phyloP scores from a whole-genome alignment of 2,329 filamentous ascomycete genomes.

The Aspergillus arachidicola region DNA sequence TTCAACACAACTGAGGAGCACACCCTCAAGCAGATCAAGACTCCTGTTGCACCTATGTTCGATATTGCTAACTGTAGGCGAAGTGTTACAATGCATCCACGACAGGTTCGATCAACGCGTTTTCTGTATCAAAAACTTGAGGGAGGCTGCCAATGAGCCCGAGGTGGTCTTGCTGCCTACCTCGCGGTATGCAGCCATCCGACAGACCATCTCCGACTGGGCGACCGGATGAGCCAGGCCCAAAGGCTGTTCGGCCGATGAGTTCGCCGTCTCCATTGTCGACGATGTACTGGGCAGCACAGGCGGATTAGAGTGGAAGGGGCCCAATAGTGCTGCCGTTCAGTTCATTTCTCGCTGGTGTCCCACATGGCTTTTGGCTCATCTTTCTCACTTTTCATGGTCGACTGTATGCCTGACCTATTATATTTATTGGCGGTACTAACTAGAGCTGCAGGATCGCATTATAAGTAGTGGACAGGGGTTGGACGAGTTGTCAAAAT shows the following conservation, averaged over 20 bases:
- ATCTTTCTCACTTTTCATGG: too few species aligned
- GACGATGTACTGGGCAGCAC: constrained; percentile 14
- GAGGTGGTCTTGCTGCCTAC: not conserved
- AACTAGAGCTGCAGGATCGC: too few species aligned
- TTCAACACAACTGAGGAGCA: constrained; percentile 35
- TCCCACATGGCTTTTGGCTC: too few species aligned
- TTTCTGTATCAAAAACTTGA: too few species aligned
- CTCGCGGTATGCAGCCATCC: constrained; percentile 14
- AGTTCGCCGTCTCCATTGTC: constrained; percentile 13
- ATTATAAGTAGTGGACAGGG: too few species aligned
- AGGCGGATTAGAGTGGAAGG: constrained; percentile 7
- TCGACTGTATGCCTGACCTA: too few species aligned
- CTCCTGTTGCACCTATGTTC: constrained; percentile 14
- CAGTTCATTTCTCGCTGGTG: too few species aligned
- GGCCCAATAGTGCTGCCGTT: not conserved
- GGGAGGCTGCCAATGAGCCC: not conserved
- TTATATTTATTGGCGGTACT: too few species aligned
- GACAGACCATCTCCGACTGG: constrained; percentile 9
- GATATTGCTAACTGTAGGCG: constrained; percentile 17
- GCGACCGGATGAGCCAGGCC: constrained; percentile 10
- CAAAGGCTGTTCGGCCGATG: constrained; percentile 10
- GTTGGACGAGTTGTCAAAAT: too few species aligned
- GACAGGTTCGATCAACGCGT: constrained; percentile 20
- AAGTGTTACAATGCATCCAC: constrained; percentile 22
- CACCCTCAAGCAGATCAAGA: constrained; percentile 24